These are phyloP conservation scores for Combretum micranthum DNA, from an alignment of 345 rosid species.

Conservation along the genomic window DNA sequence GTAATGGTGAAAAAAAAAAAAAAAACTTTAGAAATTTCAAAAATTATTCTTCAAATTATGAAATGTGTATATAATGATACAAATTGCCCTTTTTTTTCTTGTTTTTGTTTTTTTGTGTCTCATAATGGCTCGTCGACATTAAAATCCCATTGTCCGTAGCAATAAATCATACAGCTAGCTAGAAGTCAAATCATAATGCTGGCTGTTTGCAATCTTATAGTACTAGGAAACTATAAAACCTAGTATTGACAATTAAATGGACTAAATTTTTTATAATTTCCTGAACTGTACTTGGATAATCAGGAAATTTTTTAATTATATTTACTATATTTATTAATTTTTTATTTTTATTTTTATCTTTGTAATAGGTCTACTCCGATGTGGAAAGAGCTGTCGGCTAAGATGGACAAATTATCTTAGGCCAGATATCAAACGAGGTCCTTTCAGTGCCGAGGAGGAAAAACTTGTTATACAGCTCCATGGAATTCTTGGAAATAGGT, in stretches of 20 bases:
- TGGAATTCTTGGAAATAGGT: conserved; percentile 97
- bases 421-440: conserved; percentile 94
- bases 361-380: conserved; percentile 72
- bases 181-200: too few species aligned
- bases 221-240: neutral
- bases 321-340: neutral
- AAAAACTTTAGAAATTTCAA: too few species aligned
- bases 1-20: too few species aligned
- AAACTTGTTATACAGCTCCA: conserved; percentile 91
- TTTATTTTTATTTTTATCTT: neutral
- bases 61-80: too few species aligned
- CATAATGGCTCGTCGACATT: too few species aligned
- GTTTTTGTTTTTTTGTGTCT: too few species aligned
- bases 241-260: neutral
- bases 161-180: too few species aligned
- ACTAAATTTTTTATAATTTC: neutral
- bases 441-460: conserved; percentile 84
- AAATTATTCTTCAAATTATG: too few species aligned
- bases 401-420: conserved; percentile 95
- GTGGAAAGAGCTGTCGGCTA: conserved; percentile 97
- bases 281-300: neutral
- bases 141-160: too few species aligned
- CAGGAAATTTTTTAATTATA: neutral
- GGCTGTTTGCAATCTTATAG: neutral
- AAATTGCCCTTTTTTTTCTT: too few species aligned